These are phyloP conservation scores for Vaccinium vitisidaea DNA, from an alignment of 148 eudicot genomes.

Conservation along the genomic window DNA sequence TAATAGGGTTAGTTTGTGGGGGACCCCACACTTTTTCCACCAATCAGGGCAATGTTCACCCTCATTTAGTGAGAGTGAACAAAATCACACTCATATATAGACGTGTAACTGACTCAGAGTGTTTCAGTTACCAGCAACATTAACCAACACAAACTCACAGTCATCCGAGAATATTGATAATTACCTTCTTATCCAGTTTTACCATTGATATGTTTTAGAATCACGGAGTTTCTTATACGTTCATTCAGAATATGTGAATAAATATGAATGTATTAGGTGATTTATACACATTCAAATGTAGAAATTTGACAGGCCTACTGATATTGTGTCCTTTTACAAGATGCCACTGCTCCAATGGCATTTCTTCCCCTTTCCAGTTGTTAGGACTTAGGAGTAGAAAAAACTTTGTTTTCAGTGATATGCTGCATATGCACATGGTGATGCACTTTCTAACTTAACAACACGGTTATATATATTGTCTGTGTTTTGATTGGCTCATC, in stretches of 20 bases:
- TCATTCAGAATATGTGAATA: too few relatives aligned
- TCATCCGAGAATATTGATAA: too few relatives aligned
- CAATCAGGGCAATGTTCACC: too few relatives aligned
- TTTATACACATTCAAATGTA: not conserved
- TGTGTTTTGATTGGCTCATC: not conserved
- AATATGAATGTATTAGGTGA: not conserved
- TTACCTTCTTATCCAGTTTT: not conserved
- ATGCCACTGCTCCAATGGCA: not conserved
- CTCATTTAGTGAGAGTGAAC: too few relatives aligned
- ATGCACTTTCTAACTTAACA: not conserved
- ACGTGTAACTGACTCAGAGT: not conserved
- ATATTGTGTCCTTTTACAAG: not conserved
- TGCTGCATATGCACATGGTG: not conserved
- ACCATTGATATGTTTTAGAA: not conserved
- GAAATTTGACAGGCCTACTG: not conserved
- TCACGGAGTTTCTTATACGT: not conserved
- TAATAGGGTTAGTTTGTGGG: too few relatives aligned
- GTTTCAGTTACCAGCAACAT: too few relatives aligned
- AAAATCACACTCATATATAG: not conserved
- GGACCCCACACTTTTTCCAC: too few relatives aligned
- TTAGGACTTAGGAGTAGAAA: not conserved
- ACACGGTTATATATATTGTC: not conserved
- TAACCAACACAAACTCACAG: too few relatives aligned
- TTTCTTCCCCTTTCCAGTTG: not conserved
- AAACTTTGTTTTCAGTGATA: not conserved